Evolutionary conservation across 208 protist species (phyloP).

Genomic region (Naegleria fowleri): DNA sequence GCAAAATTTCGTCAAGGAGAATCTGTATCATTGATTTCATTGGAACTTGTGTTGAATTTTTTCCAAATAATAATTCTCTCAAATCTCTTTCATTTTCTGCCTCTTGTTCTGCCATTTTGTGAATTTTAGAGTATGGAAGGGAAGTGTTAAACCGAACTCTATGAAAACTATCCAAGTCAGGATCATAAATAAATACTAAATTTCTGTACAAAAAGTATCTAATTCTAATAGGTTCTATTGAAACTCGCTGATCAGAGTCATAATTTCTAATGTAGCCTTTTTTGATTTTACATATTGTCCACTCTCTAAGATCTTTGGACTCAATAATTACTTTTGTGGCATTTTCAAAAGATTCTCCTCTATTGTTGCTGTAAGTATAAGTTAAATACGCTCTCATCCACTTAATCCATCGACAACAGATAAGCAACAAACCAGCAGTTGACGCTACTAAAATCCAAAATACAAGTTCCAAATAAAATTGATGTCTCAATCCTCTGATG

Average conservation of each 20-base stretch:
- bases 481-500: background rate
- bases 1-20: slow-evolving; percentile 28
- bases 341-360: background rate
- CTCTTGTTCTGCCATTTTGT: background rate
- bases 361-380: background rate
- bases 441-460: background rate
- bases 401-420: background rate
- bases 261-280: background rate
- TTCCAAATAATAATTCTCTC: slow-evolving; percentile 16
- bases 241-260: background rate
- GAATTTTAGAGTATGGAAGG: background rate
- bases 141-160: background rate
- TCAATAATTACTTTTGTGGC: background rate
- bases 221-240: background rate
- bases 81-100: background rate
- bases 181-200: slow-evolving; percentile 6
- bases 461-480: background rate
- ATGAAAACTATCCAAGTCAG: background rate
- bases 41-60: slow-evolving; percentile 15
- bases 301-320: background rate
- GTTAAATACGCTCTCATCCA: background rate
- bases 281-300: background rate
- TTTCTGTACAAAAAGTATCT: background rate
- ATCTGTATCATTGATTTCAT: slow-evolving; percentile 11
- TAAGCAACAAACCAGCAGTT: background rate